phyloP scores from a whole-genome alignment of 306 rosid species.

The Arachis stenosperma region DNA sequence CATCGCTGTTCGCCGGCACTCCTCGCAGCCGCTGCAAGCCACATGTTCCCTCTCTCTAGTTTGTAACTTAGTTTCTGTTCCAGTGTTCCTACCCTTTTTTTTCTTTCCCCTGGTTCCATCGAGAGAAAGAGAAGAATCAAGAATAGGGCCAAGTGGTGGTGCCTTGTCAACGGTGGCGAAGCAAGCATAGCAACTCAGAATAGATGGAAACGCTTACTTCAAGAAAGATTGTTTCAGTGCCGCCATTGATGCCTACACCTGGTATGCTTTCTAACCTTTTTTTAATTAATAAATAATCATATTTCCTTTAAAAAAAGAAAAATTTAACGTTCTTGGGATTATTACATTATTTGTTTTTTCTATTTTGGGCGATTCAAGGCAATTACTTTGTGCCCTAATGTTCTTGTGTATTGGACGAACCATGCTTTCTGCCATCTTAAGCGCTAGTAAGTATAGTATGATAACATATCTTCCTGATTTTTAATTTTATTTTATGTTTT shows the following conservation, averaged over 20 bases:
- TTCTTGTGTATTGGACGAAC: conserved; percentile 80
- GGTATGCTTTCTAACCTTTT: conserved; percentile 44
- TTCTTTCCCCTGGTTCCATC: not conserved
- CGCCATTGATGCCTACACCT: conserved; percentile 94
- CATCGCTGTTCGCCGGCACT: too few relatives aligned
- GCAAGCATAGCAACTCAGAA: conserved; percentile 72
- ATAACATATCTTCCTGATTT: conserved; percentile 8
- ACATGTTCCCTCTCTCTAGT: too few relatives aligned
- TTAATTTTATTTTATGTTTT: not conserved
- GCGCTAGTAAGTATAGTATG: conserved; percentile 69
- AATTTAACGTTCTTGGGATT: too few relatives aligned
- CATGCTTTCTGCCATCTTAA: conserved; percentile 93
- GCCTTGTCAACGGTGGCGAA: conserved; percentile 43
- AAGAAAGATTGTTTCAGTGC: conserved; percentile 77
- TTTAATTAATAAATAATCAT: not conserved
- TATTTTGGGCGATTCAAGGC: conserved; percentile 26
- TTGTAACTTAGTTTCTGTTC: too few relatives aligned
- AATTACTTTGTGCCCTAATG: conserved; percentile 73
- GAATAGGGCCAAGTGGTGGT: conserved; percentile 57
- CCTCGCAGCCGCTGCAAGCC: too few relatives aligned
- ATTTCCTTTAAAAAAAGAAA: too few relatives aligned
- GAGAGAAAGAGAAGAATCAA: not conserved
- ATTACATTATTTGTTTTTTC: too few relatives aligned
- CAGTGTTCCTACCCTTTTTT: too few relatives aligned
- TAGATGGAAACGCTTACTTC: conserved; percentile 78